Conservation (phyloP, 1,139 yeast species). For the Scheffersomyces insectosa region DNA sequence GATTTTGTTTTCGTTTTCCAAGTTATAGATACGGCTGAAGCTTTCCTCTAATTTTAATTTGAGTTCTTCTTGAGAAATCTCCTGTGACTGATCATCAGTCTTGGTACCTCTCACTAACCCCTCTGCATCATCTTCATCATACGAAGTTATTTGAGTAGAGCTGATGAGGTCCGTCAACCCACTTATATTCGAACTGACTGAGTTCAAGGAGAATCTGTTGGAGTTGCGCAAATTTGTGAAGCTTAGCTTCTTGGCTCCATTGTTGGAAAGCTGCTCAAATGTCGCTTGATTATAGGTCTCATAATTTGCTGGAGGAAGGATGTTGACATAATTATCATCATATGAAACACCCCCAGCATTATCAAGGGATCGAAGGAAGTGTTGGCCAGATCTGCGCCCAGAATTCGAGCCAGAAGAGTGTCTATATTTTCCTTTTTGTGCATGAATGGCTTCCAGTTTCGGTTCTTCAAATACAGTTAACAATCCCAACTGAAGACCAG, state of each 20-base stretch:
- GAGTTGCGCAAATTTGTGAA: constrained; percentile 13
- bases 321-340: constrained; percentile 33
- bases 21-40: constrained; percentile 36
- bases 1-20: constrained; percentile 31
- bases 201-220: constrained; percentile 40
- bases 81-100: constrained; percentile 8
- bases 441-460: not conserved
- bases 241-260: constrained; percentile 7
- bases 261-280: constrained; percentile 30
- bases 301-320: constrained; percentile 23
- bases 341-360: constrained; percentile 14
- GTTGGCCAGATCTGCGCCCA: no score
- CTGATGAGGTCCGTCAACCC: constrained; percentile 43
- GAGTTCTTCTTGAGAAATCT: constrained; percentile 36
- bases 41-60: constrained; percentile 41
- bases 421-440: no score
- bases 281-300: constrained; percentile 40
- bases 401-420: no score
- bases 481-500: constrained; percentile 43
- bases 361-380: no score
- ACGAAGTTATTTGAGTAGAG: constrained; percentile 39
- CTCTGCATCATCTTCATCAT: constrained; percentile 25
- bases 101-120: constrained; percentile 3
- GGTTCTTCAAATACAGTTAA: constrained; percentile 44
- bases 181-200: constrained; percentile 43